These are phyloP conservation scores for Dactylonectria estremocensis DNA, from an alignment of 2,329 filamentous ascomycete species.

Conservation along the genomic window DNA sequence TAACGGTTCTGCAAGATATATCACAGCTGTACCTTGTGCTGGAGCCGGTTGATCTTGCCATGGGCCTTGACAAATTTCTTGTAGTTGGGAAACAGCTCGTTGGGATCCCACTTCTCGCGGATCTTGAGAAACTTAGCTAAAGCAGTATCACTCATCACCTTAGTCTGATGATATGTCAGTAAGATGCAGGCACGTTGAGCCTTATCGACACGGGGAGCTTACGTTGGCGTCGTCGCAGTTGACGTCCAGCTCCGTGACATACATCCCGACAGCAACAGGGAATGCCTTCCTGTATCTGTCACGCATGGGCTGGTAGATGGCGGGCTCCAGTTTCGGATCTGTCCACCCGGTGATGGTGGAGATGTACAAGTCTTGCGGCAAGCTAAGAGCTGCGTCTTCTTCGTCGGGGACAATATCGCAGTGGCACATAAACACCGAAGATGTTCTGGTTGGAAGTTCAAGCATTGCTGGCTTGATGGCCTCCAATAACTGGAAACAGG, in stretches of 20 bases:
- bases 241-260: constrained; percentile 24
- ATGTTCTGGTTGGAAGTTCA: constrained; percentile 25
- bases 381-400: constrained; percentile 23
- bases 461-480: constrained; percentile 26
- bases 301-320: constrained; percentile 26
- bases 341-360: constrained; percentile 31
- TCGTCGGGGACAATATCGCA: constrained; percentile 27
- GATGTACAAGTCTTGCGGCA: constrained; percentile 28
- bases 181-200: background rate
- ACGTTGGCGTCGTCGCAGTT: constrained; percentile 25
- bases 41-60: constrained; percentile 27
- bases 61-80: constrained; percentile 28
- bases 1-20: background rate
- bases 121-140: constrained; percentile 30
- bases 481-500: constrained; percentile 8
- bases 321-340: constrained; percentile 27
- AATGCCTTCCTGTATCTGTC: constrained; percentile 26
- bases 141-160: constrained; percentile 26
- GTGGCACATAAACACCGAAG: constrained; percentile 25
- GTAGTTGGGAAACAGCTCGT: constrained; percentile 34
- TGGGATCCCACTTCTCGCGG: constrained; percentile 34
- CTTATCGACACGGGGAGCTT: background rate
- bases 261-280: constrained; percentile 24
- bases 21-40: constrained; percentile 23
- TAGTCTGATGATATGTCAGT: constrained; percentile 9